Conservation (phyloP, 306 rosid species). For the Astragalus membranaceus region DNA sequence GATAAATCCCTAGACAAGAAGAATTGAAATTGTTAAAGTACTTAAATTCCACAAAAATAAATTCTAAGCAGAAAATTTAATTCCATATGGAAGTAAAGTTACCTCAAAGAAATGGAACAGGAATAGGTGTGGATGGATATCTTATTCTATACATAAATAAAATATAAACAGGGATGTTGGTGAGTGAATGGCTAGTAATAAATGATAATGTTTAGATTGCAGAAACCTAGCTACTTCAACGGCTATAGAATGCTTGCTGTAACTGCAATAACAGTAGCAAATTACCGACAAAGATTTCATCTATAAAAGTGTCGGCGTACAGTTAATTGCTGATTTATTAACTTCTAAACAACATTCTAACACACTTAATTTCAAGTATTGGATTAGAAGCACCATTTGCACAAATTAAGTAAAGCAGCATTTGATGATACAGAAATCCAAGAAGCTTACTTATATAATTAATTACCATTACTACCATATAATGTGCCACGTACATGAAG, state of each 20-base stretch:
- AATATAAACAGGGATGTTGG: not conserved
- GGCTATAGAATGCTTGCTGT: not conserved
- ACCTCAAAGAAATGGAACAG: not conserved
- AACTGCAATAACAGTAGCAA: not conserved
- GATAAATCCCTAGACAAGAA: not conserved
- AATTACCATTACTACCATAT: not conserved
- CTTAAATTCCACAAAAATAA: not conserved
- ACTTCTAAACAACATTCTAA: not conserved
- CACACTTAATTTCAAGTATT: not conserved
- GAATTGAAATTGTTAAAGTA: not conserved
- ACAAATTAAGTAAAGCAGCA: not conserved
- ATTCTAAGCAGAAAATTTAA: not conserved
- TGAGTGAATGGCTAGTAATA: slow-evolving; percentile 14
- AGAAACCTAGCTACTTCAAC: slow-evolving; percentile 23
- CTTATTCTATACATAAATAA: too few relatives aligned
- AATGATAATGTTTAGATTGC: slow-evolving; percentile 1
- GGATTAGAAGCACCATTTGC: not conserved
- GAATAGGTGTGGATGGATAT: not conserved
- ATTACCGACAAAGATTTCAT: slow-evolving; percentile 36
- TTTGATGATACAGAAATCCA: not conserved
- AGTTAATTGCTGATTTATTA: slow-evolving; percentile 8
- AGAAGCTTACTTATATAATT: slow-evolving; percentile 13
- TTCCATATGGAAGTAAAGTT: not conserved
- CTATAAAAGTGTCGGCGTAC: slow-evolving; percentile 50
- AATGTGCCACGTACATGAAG: not conserved